Evolutionary conservation across 345 rosid genomes (phyloP).

Genomic region (Ceriops tagal): DNA sequence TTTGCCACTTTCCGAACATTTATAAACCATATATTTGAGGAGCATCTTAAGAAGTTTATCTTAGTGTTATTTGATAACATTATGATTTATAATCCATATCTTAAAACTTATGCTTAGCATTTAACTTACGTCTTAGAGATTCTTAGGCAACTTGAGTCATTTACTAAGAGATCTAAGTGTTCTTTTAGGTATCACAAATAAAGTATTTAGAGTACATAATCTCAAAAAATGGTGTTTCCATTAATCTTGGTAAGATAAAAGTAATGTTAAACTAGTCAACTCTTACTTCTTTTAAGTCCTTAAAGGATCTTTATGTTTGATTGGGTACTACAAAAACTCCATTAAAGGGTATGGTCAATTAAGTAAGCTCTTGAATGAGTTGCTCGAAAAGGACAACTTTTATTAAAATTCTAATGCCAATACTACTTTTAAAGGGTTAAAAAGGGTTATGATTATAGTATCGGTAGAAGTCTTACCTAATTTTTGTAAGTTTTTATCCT

Average conservation of each 20-base stretch:
- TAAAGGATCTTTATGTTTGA: not conserved
- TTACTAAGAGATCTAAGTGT: not conserved
- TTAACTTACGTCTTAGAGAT: no score
- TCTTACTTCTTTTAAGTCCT: no score
- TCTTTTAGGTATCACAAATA: not conserved
- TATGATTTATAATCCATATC: no score
- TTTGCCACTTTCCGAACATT: no score
- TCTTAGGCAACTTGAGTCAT: no score
- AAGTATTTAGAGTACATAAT: not conserved
- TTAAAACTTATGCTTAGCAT: no score
- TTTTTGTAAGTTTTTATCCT: not conserved
- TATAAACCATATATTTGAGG: no score
- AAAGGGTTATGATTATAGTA: no score
- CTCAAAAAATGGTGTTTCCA: not conserved
- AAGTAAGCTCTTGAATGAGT: not conserved
- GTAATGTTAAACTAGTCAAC: not conserved
- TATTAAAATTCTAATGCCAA: not conserved
- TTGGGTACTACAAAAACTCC: not conserved
- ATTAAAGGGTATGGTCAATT: not conserved
- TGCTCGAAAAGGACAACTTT: not conserved
- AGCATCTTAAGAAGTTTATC: no score
- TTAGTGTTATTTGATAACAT: no score
- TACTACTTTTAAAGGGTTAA: no score
- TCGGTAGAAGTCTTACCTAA: fast-evolving
- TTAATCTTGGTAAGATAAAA: not conserved